A percentile compares a stretch with the other conserved stretches of the same genome.
Conservation (phyloP, 2,329 filamentous ascomycete genomes). For the Curvularia sp. region DNA sequence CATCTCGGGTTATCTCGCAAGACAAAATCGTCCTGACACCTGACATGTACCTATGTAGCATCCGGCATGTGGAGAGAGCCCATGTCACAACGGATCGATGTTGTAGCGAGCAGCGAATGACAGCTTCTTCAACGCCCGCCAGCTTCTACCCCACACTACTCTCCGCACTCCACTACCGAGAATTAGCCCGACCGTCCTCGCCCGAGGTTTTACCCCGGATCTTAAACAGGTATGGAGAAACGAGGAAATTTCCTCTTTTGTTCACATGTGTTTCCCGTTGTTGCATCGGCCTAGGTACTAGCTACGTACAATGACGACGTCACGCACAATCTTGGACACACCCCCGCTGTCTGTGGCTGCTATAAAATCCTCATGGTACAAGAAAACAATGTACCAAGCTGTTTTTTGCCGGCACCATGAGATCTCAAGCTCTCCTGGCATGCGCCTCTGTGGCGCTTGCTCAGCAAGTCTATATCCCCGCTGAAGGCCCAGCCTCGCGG, state of each 20-base stretch:
- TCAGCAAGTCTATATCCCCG: slow-evolving; percentile 49
- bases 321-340: background rate
- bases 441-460: slow-evolving; percentile 22
- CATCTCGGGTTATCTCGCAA: background rate
- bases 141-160: slow-evolving; percentile 5
- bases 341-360: background rate
- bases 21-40: background rate
- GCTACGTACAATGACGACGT: slow-evolving; percentile 5
- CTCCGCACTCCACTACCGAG: slow-evolving; percentile 10
- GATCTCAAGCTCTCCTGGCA: slow-evolving; percentile 17
- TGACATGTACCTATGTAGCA: background rate
- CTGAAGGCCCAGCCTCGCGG: slow-evolving; percentile 36
- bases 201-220: slow-evolving; percentile 2
- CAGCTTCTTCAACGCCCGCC: background rate
- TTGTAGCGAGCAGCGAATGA: background rate
- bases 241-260: background rate
- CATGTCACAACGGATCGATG: background rate
- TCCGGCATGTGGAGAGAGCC: background rate
- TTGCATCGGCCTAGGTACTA: slow-evolving; percentile 1
- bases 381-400: background rate
- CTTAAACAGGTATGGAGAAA: slow-evolving; percentile 2
- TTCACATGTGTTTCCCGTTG: background rate
- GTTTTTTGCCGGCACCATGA: slow-evolving; percentile 18
- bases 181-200: slow-evolving; percentile 5
- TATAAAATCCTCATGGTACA: slow-evolving; percentile 1